phyloP scores from a whole-genome alignment of 345 rosid genomes.

The Populus euphratica region DNA sequence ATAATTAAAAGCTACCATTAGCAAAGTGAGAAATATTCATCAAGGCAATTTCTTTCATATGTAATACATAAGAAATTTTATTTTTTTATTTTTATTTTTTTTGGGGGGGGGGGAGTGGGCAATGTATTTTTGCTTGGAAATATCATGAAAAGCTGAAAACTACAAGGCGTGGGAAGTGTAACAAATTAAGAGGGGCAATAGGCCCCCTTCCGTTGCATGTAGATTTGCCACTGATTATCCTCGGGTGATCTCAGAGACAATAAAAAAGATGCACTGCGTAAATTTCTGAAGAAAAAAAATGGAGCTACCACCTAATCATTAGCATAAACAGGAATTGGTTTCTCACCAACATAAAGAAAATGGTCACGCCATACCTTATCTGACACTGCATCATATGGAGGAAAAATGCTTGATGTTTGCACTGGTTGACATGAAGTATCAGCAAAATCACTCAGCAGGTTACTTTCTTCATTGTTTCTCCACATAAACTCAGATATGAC shows the following conservation, averaged over 20 bases:
- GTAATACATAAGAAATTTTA: too few species aligned
- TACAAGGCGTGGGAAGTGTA: too few species aligned
- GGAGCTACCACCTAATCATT: background rate
- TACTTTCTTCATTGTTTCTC: slow-evolving; percentile 39
- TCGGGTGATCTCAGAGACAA: background rate
- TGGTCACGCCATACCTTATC: slow-evolving; percentile 36
- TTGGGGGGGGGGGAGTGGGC: too few species aligned
- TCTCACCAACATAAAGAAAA: background rate
- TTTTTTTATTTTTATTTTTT: too few species aligned
- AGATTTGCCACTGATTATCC: too few species aligned
- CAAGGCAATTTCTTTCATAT: too few species aligned
- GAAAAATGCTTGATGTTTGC: slow-evolving; percentile 33
- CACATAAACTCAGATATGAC: slow-evolving; percentile 28
- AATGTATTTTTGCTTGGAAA: too few species aligned
- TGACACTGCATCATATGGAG: slow-evolving; percentile 28
- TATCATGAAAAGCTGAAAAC: too few species aligned
- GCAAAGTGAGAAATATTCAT: too few species aligned
- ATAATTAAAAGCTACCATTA: background rate
- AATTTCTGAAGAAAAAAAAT: background rate
- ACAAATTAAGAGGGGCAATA: too few species aligned
- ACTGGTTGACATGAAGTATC: slow-evolving; percentile 31
- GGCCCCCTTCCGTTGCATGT: too few species aligned
- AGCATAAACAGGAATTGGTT: background rate
- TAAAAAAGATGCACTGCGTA: background rate
- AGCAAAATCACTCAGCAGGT: slow-evolving; percentile 24